These are phyloP conservation scores for Nicotiana paniculata DNA, from an alignment of 257 asterid genomes.

Conservation along the genomic window DNA sequence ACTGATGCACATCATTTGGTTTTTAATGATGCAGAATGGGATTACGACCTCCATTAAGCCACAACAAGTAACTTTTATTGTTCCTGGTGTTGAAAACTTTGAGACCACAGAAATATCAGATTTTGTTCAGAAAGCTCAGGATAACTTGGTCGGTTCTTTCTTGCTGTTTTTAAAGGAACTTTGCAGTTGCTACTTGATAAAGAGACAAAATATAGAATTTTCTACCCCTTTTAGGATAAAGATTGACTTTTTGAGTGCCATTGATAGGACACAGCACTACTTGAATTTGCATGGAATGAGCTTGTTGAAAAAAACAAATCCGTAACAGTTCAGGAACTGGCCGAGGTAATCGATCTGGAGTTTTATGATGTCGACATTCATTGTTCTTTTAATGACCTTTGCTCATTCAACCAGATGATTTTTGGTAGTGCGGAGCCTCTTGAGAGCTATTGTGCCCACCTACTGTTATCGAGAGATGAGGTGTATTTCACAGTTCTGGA, in stretches of 20 bases:
- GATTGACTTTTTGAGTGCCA: constrained; percentile 8
- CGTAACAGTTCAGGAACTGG: constrained; percentile 71
- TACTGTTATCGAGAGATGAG: constrained; percentile 75
- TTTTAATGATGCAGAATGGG: constrained; percentile 63
- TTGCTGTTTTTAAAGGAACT: constrained; percentile 12
- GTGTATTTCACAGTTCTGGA: constrained; percentile 62
- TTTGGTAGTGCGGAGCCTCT: constrained; percentile 95
- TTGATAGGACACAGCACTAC: constrained; percentile 72
- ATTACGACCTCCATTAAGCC: constrained; percentile 76
- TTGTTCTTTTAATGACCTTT: constrained; percentile 35
- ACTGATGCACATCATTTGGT: background rate
- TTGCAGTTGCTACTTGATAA: constrained; percentile 14
- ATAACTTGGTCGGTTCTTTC: constrained; percentile 56
- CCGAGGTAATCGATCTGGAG: constrained; percentile 56
- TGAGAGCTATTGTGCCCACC: constrained; percentile 86
- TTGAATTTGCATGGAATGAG: constrained; percentile 96
- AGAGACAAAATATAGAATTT: background rate
- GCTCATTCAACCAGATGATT: constrained; percentile 71
- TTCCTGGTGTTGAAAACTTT: constrained; percentile 76
- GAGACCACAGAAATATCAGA: constrained; percentile 65
- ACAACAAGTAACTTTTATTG: constrained; percentile 82
- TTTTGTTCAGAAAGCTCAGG: constrained; percentile 71
- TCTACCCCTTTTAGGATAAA: background rate
- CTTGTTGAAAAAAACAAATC: constrained; percentile 78
- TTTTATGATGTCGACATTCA: constrained; percentile 7